These are phyloP conservation scores for Fusarium sp. DNA, from an alignment of 2,329 filamentous ascomycete genomes.

Conservation along the genomic window DNA sequence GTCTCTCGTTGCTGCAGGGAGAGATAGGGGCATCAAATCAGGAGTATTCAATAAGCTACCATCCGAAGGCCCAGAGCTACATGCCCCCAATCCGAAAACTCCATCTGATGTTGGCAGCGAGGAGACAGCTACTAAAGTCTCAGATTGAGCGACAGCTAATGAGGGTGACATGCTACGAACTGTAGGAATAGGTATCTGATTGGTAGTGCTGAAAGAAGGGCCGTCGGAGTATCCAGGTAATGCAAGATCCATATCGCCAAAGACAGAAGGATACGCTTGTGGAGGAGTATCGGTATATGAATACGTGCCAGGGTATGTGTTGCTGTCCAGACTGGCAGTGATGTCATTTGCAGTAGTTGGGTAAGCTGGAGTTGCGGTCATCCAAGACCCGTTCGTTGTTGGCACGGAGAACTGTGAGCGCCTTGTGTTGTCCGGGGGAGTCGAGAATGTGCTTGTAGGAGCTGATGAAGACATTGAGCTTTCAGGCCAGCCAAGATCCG, in stretches of 20 bases:
- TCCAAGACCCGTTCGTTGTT: conserved; percentile 48
- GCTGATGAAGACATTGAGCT: conserved; percentile 56
- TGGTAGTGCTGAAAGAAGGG: conserved; percentile 47
- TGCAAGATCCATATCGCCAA: conserved; percentile 46
- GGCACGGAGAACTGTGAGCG: conserved; percentile 41
- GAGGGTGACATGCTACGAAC: conserved; percentile 62
- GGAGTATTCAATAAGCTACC: conserved; percentile 47
- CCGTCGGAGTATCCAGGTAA: conserved; percentile 51
- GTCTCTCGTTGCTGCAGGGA: conserved; percentile 52
- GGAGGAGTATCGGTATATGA: conserved; percentile 44
- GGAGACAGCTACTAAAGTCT: conserved; percentile 59
- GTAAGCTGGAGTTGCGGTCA: conserved; percentile 43
- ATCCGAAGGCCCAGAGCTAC: conserved; percentile 54
- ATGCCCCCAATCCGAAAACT: conserved; percentile 48
- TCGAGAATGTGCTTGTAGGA: conserved; percentile 59
- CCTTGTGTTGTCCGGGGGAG: conserved; percentile 52
- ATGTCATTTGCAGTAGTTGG: conserved; percentile 26
- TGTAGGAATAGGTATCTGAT: conserved; percentile 52
- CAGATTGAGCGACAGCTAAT: conserved; percentile 57
- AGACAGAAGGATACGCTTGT: conserved; percentile 47
- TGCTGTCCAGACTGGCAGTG: conserved; percentile 34
- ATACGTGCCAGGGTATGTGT: conserved; percentile 42
- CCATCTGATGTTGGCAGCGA: conserved; percentile 50
- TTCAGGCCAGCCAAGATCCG: conserved; percentile 47
- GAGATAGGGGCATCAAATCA: conserved; percentile 43